Conservation (phyloP, 306 rosid genomes). For the Trifolium fragiferum region DNA sequence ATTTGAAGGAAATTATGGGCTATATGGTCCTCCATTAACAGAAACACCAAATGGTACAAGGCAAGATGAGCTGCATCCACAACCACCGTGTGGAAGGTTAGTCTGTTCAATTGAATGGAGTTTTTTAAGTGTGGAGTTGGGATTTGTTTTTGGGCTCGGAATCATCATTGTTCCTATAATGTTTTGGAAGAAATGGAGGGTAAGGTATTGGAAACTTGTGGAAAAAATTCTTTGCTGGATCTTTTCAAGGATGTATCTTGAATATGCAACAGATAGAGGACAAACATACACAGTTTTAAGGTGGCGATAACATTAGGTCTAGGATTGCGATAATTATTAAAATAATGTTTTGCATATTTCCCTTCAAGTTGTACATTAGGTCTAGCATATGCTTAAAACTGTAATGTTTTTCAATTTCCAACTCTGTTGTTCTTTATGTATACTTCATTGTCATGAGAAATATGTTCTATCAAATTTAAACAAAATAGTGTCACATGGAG, state of each 20-base stretch:
- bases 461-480: not conserved
- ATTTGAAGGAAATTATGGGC: slow-evolving; percentile 31
- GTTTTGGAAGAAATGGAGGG: slow-evolving; percentile 9
- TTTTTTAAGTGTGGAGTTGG: slow-evolving; percentile 4
- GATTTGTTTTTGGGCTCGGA: slow-evolving; percentile 29
- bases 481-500: not conserved
- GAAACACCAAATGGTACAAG: not conserved
- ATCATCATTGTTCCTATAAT: not conserved
- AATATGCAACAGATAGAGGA: not conserved
- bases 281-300: not conserved
- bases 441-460: too few relatives aligned
- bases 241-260: slow-evolving; percentile 20
- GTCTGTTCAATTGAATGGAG: slow-evolving; percentile 3
- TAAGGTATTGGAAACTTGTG: not conserved
- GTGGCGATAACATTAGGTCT: too few relatives aligned
- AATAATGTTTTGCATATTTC: not conserved
- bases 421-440: too few relatives aligned
- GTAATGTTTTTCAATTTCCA: too few relatives aligned
- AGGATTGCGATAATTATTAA: slow-evolving; percentile 16
- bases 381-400: too few relatives aligned
- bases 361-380: not conserved
- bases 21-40: slow-evolving; percentile 45
- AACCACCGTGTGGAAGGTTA: not conserved
- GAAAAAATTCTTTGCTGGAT: slow-evolving; percentile 9
- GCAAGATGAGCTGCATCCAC: not conserved